These are phyloP conservation scores for Candida insectalens DNA, from an alignment of 805 yeast genomes.

Conservation along the genomic window DNA sequence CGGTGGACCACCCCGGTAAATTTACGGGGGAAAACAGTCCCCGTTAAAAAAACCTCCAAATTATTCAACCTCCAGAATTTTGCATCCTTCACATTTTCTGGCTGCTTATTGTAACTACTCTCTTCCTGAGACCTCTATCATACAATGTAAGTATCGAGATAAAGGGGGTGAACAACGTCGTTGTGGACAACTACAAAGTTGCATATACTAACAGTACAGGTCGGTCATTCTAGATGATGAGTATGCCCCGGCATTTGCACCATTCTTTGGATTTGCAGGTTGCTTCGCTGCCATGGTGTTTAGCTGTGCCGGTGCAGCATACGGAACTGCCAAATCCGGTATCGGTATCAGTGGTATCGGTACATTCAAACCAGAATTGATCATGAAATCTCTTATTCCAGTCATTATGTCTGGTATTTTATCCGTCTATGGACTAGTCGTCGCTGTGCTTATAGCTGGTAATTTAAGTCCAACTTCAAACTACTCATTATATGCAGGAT, in stretches of 20 bases:
- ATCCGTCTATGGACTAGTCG: slow-evolving; percentile 95
- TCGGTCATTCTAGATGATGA: slow-evolving; percentile 25
- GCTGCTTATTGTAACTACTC: no score
- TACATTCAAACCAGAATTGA: slow-evolving; percentile 92
- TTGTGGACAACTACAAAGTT: no score
- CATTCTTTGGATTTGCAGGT: slow-evolving; percentile 96
- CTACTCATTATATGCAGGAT: slow-evolving; percentile 89
- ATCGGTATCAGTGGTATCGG: slow-evolving; percentile 98
- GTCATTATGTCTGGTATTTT: slow-evolving; percentile 98
- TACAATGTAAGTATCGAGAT: no score
- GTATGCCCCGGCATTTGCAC: slow-evolving; percentile 86
- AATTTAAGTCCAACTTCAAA: slow-evolving; percentile 69
- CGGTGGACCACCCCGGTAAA: no score
- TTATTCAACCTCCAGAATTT: no score
- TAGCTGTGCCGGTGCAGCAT: slow-evolving; percentile 96
- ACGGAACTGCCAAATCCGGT: slow-evolving; percentile 97
- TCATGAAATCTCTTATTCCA: slow-evolving; percentile 92
- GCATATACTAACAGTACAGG: slow-evolving; percentile 1
- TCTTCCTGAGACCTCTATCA: no score
- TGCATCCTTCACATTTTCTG: no score
- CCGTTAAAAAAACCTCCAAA: no score
- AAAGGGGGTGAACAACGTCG: no score
- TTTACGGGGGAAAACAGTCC: no score
- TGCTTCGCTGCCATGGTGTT: slow-evolving; percentile 89
- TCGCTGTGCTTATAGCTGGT: slow-evolving; percentile 90